A percentile compares a stretch with the other conserved stretches of the same genome.
Conservation (phyloP, 768 basidiomycete genomes). For the Kwoniella bestiolae region DNA sequence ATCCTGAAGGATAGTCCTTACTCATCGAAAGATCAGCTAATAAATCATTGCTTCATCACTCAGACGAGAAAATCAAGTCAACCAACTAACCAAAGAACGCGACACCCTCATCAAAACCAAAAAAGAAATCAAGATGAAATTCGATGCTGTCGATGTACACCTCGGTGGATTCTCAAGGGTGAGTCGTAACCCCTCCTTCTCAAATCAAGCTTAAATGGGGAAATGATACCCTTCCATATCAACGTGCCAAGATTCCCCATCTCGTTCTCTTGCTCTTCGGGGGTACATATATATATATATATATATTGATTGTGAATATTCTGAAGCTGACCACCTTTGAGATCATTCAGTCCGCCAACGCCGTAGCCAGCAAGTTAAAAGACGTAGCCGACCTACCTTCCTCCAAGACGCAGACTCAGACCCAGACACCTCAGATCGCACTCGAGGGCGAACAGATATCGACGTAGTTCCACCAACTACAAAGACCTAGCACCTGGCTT, state of each 20-base stretch:
- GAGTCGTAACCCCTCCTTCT: too few relatives aligned
- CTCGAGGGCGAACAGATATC: not conserved
- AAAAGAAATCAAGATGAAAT: constrained; percentile 50
- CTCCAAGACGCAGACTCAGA: too few relatives aligned
- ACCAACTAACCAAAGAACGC: constrained; percentile 40
- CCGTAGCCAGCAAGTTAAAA: constrained; percentile 37
- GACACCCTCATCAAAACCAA: constrained; percentile 41
- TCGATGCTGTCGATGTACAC: constrained; percentile 43
- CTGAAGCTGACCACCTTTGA: too few relatives aligned
- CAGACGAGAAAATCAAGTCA: constrained; percentile 44
- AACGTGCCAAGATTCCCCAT: too few relatives aligned
- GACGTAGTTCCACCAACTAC: too few relatives aligned
- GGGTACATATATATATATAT: too few relatives aligned
- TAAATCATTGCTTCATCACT: too few relatives aligned
- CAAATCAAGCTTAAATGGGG: too few relatives aligned
- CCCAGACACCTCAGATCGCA: constrained; percentile 1
- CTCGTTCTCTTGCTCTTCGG: too few relatives aligned
- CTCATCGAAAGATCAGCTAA: not conserved
- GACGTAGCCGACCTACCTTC: constrained; percentile 34
- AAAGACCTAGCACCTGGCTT: too few relatives aligned
- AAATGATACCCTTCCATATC: too few relatives aligned
- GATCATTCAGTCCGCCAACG: constrained; percentile 39
- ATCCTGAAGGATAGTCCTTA: not conserved
- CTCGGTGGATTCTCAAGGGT: constrained; percentile 44
- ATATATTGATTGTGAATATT: too few relatives aligned